Percentiles rank a stretch among this genome's conserved stretches.
Evolutionary conservation across 2,329 filamentous ascomycete genomes (phyloP).

Genomic region (Pseudogymnoascus sp.): DNA sequence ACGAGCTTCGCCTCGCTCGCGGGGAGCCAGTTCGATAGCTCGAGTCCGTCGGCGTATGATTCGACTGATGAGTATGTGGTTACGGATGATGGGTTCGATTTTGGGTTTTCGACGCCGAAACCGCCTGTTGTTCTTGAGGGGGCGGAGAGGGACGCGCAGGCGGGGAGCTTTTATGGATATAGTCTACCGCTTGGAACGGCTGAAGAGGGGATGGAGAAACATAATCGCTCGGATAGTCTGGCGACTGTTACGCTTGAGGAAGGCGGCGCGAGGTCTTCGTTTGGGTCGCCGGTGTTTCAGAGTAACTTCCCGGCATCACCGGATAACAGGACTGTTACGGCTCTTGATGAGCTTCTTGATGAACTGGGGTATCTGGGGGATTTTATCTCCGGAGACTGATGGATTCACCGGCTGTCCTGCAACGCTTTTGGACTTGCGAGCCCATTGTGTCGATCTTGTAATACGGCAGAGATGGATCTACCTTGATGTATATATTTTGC

Average conservation of each 20-base stretch:
- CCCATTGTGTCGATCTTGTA: background rate
- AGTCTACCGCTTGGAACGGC: background rate
- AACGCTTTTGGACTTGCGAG: background rate
- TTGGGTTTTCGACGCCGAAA: conserved; percentile 12
- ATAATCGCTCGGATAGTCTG: background rate
- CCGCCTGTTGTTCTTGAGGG: background rate
- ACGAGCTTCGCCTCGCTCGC: conserved; percentile 24
- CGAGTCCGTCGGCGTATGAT: conserved; percentile 19
- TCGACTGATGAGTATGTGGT: conserved; percentile 17
- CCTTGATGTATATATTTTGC: background rate
- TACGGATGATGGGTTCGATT: conserved; percentile 23
- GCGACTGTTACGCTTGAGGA: conserved; percentile 17
- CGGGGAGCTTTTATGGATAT: background rate
- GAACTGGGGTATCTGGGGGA: conserved; percentile 46
- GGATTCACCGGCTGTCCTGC: background rate
- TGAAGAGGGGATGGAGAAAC: background rate
- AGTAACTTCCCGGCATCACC: background rate
- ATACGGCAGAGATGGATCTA: background rate
- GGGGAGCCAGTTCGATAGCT: conserved; percentile 23
- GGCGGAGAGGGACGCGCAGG: background rate
- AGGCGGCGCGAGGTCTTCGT: conserved; percentile 25
- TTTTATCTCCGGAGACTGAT: conserved; percentile 32
- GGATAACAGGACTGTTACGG: background rate
- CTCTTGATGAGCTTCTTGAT: conserved; percentile 43
- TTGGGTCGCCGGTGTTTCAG: background rate